phyloP scores from a whole-genome alignment of 2,329 filamentous ascomycete species.

The Hortaea werneckii region DNA sequence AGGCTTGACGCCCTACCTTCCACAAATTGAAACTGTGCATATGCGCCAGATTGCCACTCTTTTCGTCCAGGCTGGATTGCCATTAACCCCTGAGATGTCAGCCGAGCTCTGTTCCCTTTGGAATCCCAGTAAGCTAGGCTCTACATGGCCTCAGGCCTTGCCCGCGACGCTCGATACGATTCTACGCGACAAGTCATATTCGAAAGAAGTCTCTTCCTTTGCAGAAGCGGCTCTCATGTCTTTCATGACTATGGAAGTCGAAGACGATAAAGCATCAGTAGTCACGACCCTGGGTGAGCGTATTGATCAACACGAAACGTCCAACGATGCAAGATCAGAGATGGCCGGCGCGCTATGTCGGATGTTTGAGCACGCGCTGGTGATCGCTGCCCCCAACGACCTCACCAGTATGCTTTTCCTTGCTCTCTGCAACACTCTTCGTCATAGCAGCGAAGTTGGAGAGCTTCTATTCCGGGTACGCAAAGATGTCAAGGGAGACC shows the following conservation, averaged over 20 bases:
- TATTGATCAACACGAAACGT: neutral
- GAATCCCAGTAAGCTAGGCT: neutral
- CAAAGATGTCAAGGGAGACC: constrained; percentile 10
- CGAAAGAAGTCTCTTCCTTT: neutral
- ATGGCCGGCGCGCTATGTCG: neutral
- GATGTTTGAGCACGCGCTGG: neutral
- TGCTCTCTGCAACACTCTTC: constrained; percentile 4
- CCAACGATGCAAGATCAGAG: neutral
- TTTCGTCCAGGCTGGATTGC: neutral
- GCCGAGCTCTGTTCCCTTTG: neutral
- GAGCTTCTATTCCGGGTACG: constrained; percentile 10
- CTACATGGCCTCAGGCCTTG: neutral
- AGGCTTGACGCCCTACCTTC: neutral
- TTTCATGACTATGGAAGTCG: neutral
- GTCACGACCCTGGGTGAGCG: neutral
- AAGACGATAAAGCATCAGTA: neutral
- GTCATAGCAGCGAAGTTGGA: constrained; percentile 2
- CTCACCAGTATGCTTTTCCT: constrained; percentile 2
- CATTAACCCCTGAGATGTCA: neutral
- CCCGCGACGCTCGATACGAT: neutral
- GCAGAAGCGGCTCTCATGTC: neutral
- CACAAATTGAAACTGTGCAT: constrained; percentile 1
- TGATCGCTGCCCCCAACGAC: neutral
- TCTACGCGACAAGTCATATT: neutral
- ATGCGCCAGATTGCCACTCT: neutral